Base-by-base conservation (phyloP, 306 rosid genomes). In the Quercus alba region DNA sequence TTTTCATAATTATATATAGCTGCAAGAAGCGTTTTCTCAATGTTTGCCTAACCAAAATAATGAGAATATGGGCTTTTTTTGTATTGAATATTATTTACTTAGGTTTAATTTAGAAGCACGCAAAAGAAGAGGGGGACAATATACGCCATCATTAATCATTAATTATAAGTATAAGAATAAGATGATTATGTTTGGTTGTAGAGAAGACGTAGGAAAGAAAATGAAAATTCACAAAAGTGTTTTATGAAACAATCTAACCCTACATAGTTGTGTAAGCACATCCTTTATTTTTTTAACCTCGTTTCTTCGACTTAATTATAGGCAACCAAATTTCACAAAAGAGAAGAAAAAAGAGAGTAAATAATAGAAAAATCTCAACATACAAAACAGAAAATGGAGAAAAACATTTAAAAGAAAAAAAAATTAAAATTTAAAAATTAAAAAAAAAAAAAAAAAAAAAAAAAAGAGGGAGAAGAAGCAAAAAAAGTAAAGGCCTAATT, bases 381-480 rank as follows among this genome's bases (percentile, higher is more conserved):
- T 49, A 49, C 54, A 49, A 49, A 49, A 49, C 54, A 12, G 54
- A 49, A 49, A 17, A 49, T 49, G 5, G 17, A 12, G 54, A 49
- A 49, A 49, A 49, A 12, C 54, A 49, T 49, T 2, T 7, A 0
- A 14, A 33, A 33, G 7, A 5, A 5, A 33, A 28, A 28, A 28
- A 28, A 25, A 21, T 26, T 28, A 1, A 25, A 25, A 49, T 49
- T 2, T 1, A 0, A 13, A 33, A 33, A 1, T 33, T 25, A 25
- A 5, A 33, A 28, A 28, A 5, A 33, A 28, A 28, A 3, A 30
- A 30, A 30, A 30, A 4, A 30, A 30, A 30, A 28, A 3, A 3
- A 26, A 26, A 2, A 2, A 2, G 1, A 62, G n/a, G n/a, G n/a
- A 13, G 14, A 1, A 2, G 0, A 0, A 4, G 4, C 2, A 12